Evolutionary conservation across 208 protist genomes (phyloP), one percentile per base, ranked within the genome.

Genomic region (Leishmania arabica): DNA sequence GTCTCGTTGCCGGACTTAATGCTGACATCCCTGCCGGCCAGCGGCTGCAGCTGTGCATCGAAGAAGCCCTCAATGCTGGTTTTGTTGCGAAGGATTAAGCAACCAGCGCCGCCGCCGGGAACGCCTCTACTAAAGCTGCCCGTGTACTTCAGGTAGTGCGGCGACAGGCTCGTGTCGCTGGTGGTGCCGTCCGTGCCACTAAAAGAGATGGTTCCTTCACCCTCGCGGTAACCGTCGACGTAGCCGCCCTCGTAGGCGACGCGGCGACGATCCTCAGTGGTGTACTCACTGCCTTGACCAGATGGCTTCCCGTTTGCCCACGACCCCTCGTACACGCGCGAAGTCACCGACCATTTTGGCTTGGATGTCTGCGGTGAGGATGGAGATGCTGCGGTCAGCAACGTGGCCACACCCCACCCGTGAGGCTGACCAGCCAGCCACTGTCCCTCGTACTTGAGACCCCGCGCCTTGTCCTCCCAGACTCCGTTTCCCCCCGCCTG

Each of bases 61-160:
- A 97, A 98, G n/a, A 66, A 62, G n/a, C 94, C 94, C 13, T 87
- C 88, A 27, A 98, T 74, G 0, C 81, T 87, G n/a, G 90, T 92
- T n/a, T 92, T 92, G 71, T 94, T 91, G 27, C 80, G 78, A 19
- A 95, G 79, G 27, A 78, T 86, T 65, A 93, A 87, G 51, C 64
- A 81, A 8, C 94, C 95, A 8, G 60, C 58, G 62, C 82, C 77
- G 74, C 87, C 80, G 69, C 84, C 83, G 1, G 93, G 86, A 5
- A 72, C 85, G 19, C 86, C 89, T 34, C 51, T 27, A 8, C 51
- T 13, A 77, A 96, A 96, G 34, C 62, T 68, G 31, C 93, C 93
- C 54, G 89, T 82, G 76, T 94, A 95, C 66, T 78, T 78, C 31
- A 79, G 62, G 62, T 77, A 80, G 19, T 47, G 76, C 34, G 58